Percentiles rank a stretch among this genome's conserved stretches.
These are phyloP conservation scores for Trapa bicornis DNA, from an alignment of 345 rosid species.

Conservation along the genomic window DNA sequence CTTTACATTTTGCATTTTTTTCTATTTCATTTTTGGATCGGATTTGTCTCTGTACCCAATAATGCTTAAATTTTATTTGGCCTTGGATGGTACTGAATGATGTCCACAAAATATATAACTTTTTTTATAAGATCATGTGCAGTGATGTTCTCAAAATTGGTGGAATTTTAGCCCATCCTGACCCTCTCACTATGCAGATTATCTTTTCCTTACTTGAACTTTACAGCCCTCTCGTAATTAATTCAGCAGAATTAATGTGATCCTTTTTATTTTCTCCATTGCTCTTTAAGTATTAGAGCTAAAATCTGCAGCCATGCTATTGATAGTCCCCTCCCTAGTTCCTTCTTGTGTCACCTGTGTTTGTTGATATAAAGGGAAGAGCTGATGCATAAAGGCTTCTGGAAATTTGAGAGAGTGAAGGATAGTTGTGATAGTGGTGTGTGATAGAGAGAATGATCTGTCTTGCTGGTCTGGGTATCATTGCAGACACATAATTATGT, in stretches of 20 bases:
- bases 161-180: not conserved
- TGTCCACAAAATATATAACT: not conserved
- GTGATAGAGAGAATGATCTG: not conserved
- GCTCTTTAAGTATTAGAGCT: not conserved
- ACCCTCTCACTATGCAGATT: not conserved
- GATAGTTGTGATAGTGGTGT: not conserved
- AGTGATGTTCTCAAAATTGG: not conserved
- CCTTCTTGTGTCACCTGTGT: not conserved
- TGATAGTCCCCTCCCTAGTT: not conserved
- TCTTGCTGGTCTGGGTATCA: not conserved
- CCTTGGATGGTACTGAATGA: not conserved
- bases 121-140: not conserved
- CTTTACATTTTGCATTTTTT: not conserved
- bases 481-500: not conserved
- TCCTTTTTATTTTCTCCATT: not conserved
- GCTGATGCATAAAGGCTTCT: not conserved
- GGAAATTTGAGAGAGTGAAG: not conserved
- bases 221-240: not conserved
- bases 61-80: conserved; percentile 8
- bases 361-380: not conserved
- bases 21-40: not conserved
- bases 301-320: not conserved
- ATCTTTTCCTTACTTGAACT: not conserved
- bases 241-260: not conserved
- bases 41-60: not conserved